Percentiles rank a stretch among this genome's conserved stretches.
Conservation (phyloP, 305 asterid genomes). For the Solanum aculeatissimum region DNA sequence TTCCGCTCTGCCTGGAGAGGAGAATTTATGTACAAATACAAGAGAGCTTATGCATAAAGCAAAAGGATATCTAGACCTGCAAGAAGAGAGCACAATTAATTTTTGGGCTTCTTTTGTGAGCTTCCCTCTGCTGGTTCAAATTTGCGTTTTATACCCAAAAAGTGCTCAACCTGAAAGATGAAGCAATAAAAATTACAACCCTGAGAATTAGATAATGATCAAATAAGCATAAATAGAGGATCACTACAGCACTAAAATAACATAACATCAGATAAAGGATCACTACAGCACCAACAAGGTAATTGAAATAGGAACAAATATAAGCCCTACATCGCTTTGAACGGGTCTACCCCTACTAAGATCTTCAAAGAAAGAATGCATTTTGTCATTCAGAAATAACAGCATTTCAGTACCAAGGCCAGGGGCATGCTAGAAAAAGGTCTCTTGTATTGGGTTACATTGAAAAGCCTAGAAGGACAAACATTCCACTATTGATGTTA, state of each 20-base stretch:
- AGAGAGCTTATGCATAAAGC: background rate
- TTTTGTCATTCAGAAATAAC: background rate
- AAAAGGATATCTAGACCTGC: background rate
- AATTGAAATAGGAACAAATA: background rate
- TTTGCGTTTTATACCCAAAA: conserved; percentile 80
- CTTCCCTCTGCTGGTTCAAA: conserved; percentile 33
- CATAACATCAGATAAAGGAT: background rate
- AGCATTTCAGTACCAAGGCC: background rate
- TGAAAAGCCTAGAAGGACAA: background rate
- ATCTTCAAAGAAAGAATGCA: background rate
- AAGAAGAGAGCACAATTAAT: conserved; percentile 15
- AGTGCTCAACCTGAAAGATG: conserved; percentile 65
- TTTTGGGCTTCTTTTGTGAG: conserved; percentile 59
- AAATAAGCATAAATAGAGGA: background rate
- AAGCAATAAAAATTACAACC: background rate
- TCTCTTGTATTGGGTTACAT: background rate
- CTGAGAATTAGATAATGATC: background rate
- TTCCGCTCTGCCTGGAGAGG: background rate
- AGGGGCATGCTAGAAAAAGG: background rate
- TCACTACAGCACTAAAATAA: background rate
- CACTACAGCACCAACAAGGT: background rate
- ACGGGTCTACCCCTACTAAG: background rate
- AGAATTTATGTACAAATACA: background rate
- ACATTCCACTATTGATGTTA: background rate
- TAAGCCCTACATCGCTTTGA: background rate